Base-by-base conservation (phyloP, 148 eudicot species). In the Arctostaphylos glauca region DNA sequence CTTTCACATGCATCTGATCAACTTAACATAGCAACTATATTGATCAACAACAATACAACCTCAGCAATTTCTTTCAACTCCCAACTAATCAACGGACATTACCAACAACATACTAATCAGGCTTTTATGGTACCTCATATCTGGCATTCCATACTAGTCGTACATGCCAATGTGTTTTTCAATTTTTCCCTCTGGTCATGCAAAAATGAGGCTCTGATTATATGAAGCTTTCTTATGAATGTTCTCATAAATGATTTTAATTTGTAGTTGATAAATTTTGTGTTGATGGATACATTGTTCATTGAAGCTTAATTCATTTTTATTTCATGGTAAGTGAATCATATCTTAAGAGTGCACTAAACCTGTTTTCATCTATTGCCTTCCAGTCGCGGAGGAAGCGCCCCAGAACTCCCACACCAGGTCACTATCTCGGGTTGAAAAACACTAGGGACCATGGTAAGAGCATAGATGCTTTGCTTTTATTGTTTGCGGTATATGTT, bases 381-480 rank as follows among this genome's bases (percentile, higher is more conserved):
- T 89, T 91, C 85, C 95, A 96, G 99, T 94, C 99, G 2, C 92
- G 94, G 87, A 94, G 99, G 87, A 94, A 96, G 85, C 94, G 99
- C 38, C 92, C 98, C 78, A 93, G 98, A 90, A 94, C 99, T 74
- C 99, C 99, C 46, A 96, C 99, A 16, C 99, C 98, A 74, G 98
- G 99, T 59, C 98, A 94, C 84, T 96, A 96, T 86, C 92, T 96
- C 64, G 99, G 99, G 72, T 87, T 96, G 81, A 92, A 93, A 83
- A 96, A 91, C 82, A 79, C 94, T 66, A 87, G 92, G 83, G 91
- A 90, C 47, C 54, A 87, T 72, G 89, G 96, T 91, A 81, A 84
- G 87, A 83, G 46, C 52, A 60, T 15, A 2, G 12, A 41, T 5
- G 21, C 21, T 64, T 59, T 15, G 46, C 6, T 68, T 62, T 52